phyloP scores from a whole-genome alignment of 2,329 filamentous ascomycete genomes.

The Diaporthe ilicicola region DNA sequence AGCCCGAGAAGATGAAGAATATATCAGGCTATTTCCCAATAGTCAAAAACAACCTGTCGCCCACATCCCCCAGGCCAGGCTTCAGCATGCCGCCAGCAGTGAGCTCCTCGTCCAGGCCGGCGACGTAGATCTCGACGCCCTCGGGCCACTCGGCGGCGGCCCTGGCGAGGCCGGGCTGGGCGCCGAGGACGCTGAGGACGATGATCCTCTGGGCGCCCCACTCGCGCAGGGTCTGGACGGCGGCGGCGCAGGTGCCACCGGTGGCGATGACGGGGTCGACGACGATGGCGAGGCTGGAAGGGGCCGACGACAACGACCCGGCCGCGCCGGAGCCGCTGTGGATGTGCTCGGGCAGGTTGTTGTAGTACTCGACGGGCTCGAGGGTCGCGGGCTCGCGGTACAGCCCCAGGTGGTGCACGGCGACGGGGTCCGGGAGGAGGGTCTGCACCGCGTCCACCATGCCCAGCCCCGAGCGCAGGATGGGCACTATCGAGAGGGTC shows the following conservation, averaged over 20 bases:
- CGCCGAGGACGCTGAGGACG: constrained; percentile 79
- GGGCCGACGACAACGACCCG: constrained; percentile 46
- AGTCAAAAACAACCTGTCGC: constrained; percentile 88
- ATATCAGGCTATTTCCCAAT: constrained; percentile 73
- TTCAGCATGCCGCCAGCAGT: constrained; percentile 88
- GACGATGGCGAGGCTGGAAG: constrained; percentile 75
- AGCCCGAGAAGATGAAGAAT: too few species aligned
- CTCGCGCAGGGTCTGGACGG: constrained; percentile 87
- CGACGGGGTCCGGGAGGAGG: constrained; percentile 80
- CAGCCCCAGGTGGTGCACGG: constrained; percentile 92
- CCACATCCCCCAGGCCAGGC: constrained; percentile 89
- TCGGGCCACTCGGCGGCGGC: constrained; percentile 83
- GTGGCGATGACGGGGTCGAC: constrained; percentile 95
- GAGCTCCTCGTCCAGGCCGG: constrained; percentile 77
- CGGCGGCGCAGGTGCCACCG: constrained; percentile 86
- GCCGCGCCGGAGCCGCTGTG: constrained; percentile 45
- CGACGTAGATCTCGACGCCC: constrained; percentile 82
- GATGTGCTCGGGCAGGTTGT: constrained; percentile 85
- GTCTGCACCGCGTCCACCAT: constrained; percentile 91
- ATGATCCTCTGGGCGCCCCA: constrained; percentile 90
- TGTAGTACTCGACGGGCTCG: constrained; percentile 95
- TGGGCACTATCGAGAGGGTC: constrained; percentile 84
- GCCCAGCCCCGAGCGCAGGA: constrained; percentile 88
- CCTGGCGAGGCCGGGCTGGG: constrained; percentile 71
- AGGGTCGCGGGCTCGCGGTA: constrained; percentile 90